Conservation (phyloP, 2,329 filamentous ascomycete species). For the Talaromyces verruculosus region DNA sequence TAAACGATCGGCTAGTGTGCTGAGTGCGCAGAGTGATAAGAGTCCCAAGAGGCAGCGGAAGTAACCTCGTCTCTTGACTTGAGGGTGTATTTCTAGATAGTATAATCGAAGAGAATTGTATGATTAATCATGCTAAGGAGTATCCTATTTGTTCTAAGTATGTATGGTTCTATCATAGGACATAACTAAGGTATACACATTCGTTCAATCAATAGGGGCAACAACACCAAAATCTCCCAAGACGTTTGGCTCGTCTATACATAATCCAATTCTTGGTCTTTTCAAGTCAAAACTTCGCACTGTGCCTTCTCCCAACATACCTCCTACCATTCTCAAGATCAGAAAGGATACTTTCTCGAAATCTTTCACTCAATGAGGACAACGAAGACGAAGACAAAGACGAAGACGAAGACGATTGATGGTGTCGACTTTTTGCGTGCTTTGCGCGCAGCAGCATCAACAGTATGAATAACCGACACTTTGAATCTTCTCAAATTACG, state of each 20-base stretch:
- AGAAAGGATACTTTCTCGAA: background rate
- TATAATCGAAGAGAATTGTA: background rate
- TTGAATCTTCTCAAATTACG: background rate
- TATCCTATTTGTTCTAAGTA: background rate
- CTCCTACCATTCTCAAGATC: background rate
- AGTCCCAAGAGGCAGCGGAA: slow-evolving; percentile 53
- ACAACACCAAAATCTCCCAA: background rate
- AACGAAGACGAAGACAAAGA: background rate
- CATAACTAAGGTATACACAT: slow-evolving; percentile 8
- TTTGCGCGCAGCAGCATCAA: background rate
- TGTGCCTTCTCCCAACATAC: slow-evolving; percentile 15
- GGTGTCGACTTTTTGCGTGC: background rate
- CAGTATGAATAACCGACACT: background rate
- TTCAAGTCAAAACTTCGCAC: slow-evolving; percentile 1
- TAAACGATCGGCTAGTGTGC: slow-evolving; percentile 80
- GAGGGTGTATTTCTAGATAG: background rate
- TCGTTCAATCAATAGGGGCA: background rate
- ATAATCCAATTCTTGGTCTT: background rate
- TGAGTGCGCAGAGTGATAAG: slow-evolving; percentile 68
- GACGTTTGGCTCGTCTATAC: background rate
- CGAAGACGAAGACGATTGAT: background rate
- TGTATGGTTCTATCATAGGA: background rate
- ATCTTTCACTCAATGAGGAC: background rate
- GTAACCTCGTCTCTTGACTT: slow-evolving; percentile 21
- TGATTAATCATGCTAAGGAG: background rate